Evolutionary conservation across 164 flowering plant genomes (phyloP).

Genomic region (Magnolia changhungtana): DNA sequence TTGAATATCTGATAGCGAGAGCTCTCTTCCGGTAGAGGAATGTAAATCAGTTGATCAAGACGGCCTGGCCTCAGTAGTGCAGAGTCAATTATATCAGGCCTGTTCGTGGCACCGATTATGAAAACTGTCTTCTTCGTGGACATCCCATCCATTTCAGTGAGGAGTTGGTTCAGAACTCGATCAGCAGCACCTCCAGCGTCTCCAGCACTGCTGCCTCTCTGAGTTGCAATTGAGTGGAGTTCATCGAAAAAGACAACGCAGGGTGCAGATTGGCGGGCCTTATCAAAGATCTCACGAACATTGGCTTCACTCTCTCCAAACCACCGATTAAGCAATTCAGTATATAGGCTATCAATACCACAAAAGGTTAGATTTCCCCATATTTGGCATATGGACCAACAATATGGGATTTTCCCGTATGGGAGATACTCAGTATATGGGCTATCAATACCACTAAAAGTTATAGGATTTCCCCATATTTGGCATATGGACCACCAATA

Average conservation of each 20-base stretch:
- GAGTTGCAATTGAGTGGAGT: slow-evolving; percentile 87
- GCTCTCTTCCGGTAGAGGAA: slow-evolving; percentile 83
- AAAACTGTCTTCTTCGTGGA: slow-evolving; percentile 86
- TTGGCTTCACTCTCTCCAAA: too few species aligned
- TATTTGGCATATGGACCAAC: too few species aligned
- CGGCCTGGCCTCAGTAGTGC: slow-evolving; percentile 89
- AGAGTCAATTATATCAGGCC: slow-evolving; percentile 87
- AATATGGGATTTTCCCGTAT: too few species aligned
- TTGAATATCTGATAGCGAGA: slow-evolving; percentile 74
- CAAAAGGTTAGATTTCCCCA: too few species aligned
- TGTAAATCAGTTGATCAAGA: slow-evolving; percentile 84
- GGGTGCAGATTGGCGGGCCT: too few species aligned
- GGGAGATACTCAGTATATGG: too few species aligned
- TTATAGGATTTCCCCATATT: too few species aligned
- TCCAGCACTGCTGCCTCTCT: slow-evolving; percentile 87
- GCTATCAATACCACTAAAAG: too few species aligned
- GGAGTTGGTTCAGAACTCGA: slow-evolving; percentile 79
- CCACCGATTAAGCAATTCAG: too few species aligned
- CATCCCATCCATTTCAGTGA: slow-evolving; percentile 95
- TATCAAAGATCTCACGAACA: too few species aligned
- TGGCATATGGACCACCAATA: too few species aligned
- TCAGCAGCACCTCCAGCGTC: slow-evolving; percentile 96
- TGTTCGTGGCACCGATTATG: slow-evolving; percentile 82
- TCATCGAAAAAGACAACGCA: slow-evolving; percentile 91
- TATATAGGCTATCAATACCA: too few species aligned